These are phyloP conservation scores for Epichloe sibirici DNA, from an alignment of 2,329 filamentous ascomycete species.

Conservation along the genomic window DNA sequence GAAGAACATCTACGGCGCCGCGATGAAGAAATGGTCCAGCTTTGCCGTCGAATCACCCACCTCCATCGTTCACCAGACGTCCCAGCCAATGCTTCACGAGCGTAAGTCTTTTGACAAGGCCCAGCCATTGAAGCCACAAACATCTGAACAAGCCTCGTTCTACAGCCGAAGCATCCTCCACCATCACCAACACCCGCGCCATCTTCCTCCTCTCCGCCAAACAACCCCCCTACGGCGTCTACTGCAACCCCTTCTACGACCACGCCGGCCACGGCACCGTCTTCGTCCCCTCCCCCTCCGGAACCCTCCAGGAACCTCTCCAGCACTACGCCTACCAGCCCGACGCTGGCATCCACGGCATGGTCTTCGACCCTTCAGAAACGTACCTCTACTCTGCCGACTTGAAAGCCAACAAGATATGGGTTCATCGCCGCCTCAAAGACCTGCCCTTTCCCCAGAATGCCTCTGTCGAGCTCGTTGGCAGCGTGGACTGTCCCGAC, in stretches of 20 bases:
- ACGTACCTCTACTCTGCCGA: slow-evolving; percentile 71
- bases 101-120: slow-evolving; percentile 34
- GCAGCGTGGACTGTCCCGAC: slow-evolving; percentile 58
- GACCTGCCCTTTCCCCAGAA: slow-evolving; percentile 22
- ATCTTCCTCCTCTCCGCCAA: slow-evolving; percentile 78
- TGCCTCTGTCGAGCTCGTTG: slow-evolving; percentile 56
- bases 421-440: slow-evolving; percentile 63
- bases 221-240: slow-evolving; percentile 68
- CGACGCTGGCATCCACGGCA: slow-evolving; percentile 64
- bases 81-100: slow-evolving; percentile 65
- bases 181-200: slow-evolving; percentile 70
- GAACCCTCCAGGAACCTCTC: slow-evolving; percentile 49
- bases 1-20: slow-evolving; percentile 77
- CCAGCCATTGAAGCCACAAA: too few species aligned
- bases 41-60: slow-evolving; percentile 65
- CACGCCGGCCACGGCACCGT: slow-evolving; percentile 73
- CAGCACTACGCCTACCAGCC: slow-evolving; percentile 64
- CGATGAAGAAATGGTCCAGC: slow-evolving; percentile 89
- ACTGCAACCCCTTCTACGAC: slow-evolving; percentile 84
- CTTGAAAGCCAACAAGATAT: slow-evolving; percentile 66
- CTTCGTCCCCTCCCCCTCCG: slow-evolving; percentile 46
- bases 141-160: not conserved
- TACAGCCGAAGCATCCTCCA: slow-evolving; percentile 52
- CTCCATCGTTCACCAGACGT: slow-evolving; percentile 62
- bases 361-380: slow-evolving; percentile 66